A percentile compares a stretch with the other conserved stretches of the same genome.
These are phyloP conservation scores for Aureobasidium sp. DNA, from an alignment of 2,329 filamentous ascomycete genomes.

Conservation along the genomic window DNA sequence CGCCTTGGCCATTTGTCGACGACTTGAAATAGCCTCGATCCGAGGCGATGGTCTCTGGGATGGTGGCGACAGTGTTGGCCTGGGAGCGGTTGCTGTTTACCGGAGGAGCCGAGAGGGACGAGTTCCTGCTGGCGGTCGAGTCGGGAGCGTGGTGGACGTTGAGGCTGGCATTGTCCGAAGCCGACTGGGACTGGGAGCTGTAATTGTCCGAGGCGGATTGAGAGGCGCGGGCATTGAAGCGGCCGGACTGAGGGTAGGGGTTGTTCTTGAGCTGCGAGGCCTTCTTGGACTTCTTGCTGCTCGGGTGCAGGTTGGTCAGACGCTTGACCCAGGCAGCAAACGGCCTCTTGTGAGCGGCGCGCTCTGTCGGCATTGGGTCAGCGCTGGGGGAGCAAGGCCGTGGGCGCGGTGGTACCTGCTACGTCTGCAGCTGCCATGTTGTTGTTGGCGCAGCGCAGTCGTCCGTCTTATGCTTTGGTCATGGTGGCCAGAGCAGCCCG, in stretches of 20 bases:
- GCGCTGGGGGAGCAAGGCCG: not conserved
- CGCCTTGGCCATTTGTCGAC: conserved; percentile 58
- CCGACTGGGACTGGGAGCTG: not conserved
- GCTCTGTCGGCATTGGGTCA: conserved; percentile 47
- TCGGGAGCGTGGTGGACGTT: conserved; percentile 6
- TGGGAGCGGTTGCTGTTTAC: conserved; percentile 58
- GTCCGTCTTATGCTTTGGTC: not conserved
- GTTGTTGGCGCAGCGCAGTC: not conserved
- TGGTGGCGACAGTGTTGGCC: conserved; percentile 76
- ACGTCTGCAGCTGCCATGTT: conserved; percentile 5
- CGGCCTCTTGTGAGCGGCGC: conserved; percentile 68
- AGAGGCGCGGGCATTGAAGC: not conserved
- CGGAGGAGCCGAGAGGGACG: conserved; percentile 7
- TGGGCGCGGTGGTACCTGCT: not conserved
- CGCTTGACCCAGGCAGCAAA: conserved; percentile 95
- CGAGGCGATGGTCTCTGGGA: conserved; percentile 67
- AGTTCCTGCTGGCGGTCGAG: conserved; percentile 25
- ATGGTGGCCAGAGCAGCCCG: not conserved
- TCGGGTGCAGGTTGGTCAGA: conserved; percentile 65
- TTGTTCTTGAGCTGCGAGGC: conserved; percentile 52
- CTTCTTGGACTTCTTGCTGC: conserved; percentile 32
- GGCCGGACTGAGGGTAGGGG: conserved; percentile 81
- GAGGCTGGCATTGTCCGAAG: conserved; percentile 9
- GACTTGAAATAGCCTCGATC: conserved; percentile 72
- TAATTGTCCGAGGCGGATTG: not conserved